A percentile compares a stretch with the other conserved stretches of the same genome.
Conservation (phyloP, 345 rosid species). For the Capsella bursapastoris region DNA sequence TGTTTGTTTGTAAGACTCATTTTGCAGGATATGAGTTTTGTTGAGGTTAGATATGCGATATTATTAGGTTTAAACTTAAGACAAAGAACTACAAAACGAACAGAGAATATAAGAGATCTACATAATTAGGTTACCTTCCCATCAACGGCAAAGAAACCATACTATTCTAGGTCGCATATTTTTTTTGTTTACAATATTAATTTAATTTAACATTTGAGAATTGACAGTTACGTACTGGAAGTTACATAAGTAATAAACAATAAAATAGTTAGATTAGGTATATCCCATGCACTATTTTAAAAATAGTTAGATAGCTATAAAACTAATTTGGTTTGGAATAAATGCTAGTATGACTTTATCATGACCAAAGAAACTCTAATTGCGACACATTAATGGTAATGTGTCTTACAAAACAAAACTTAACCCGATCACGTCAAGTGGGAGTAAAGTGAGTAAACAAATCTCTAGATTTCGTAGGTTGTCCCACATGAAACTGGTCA, state of each 20-base stretch:
- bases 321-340: too few relatives aligned
- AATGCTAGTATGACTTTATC: not conserved
- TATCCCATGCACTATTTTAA: too few relatives aligned
- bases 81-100: not conserved
- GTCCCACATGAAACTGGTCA: conserved; percentile 28
- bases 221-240: too few relatives aligned
- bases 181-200: not conserved
- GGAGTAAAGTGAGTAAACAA: not conserved
- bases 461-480: conserved; percentile 19
- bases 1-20: not conserved
- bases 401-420: not conserved
- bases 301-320: too few relatives aligned
- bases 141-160: conserved; percentile 36
- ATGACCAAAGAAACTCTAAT: conserved; percentile 9
- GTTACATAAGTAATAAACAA: not conserved
- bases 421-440: conserved; percentile 13
- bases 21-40: not conserved
- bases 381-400: conserved; percentile 10
- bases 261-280: too few relatives aligned
- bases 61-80: conserved; percentile 26
- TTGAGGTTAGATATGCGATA: conserved; percentile 2
- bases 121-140: conserved; percentile 32
- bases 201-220: too few relatives aligned
- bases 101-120: conserved; percentile 10
- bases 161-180: not conserved